Base-by-base conservation (phyloP, 2,329 filamentous ascomycete species). In the Trichoderma sp. region DNA sequence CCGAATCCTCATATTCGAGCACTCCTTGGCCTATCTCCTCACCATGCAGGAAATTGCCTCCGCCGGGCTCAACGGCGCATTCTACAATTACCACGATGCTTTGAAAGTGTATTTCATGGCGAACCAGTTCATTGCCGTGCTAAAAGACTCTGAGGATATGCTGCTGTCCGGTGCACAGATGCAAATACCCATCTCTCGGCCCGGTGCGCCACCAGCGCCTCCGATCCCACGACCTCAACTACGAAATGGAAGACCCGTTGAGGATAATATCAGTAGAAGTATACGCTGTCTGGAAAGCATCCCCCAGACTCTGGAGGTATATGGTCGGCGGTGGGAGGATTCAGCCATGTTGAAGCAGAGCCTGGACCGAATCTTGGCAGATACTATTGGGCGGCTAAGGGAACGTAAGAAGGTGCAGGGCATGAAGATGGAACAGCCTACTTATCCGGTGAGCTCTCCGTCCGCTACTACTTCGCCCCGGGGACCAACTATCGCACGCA, bases 81-180 rank as follows among this genome's bases (percentile, higher is more conserved):
- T 95, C 63, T 88, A 96, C 74, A 95, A 92, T 0, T 97, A 94
- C 74, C 90, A 96, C 75, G 95, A 97, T 76, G 92, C 94, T 1
- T 86, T 97, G 75, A 89, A 94, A 64, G 90, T 93, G 1, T 96
- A 92, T 75, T 97, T 90, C 74, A 88, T 90, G 81, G 88, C 85
- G 16, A 87, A 83, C 70, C 89, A 90, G 73, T 86, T 90, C 69
- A 79, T 89, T 18, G 86, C 87, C 1, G 86, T 90, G 8, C 78
- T 90, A n/a, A 81, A 82, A 4, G 86, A 87, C 70, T 83, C 85
- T 1, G 84, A 85, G 65, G 85, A 89, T 54, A 78, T 86, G 70
- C 81, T 90, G 3, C 79, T 90, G 7, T 83, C 84, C 0, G 85
- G 84, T 6, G 76, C 81, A 2, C 79, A 79, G 0, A 80, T 86